Base-by-base conservation (phyloP, 225 moss, liverwort and hornwort genomes). In the Sphagnum tenellum region DNA sequence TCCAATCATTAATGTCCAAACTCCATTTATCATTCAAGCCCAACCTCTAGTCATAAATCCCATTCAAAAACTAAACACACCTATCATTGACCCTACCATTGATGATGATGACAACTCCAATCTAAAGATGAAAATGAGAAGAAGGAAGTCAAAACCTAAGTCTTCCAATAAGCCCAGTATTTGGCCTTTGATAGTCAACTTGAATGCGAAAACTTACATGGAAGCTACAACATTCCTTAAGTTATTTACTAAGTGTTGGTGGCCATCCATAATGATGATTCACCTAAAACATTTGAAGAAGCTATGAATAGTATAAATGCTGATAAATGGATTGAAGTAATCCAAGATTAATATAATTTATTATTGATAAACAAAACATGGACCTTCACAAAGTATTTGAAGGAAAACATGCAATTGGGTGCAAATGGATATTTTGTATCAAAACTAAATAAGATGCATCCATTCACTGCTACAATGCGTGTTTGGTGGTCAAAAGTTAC, bases 261-360 rank as follows among this genome's bases (percentile, higher is more conserved):
- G 51, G 51, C 51, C 51, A 52, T 62, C 44, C 61, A 62, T 4
- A 47, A 62, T 62, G 61, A 62, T 7, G 12, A 47, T 7, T 9
- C 45, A n/a, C 61, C 61, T 62, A 12, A 62, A 44, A 45, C 61
- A 62, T 62, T 45, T 47, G 45, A 12, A 7, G 61, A 45, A 47
- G 61, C 61, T 47, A 62, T 62, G 5, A 62, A 12, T n/a, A 47
- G 61, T 45, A 12, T 10, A 47, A 44, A 62, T 62, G 61, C 6
- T 8, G 45, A 62, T 10, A 62, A 62, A 62, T 62, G 61, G 61
- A 62, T 6, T 3, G 61, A 62, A 9, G 61, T 47, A 12, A 62
- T 62, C 3, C 44, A 62, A 7, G 44, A 45, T 45, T 12, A 62
- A 45, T 62, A 62, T 45, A 45, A 62, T 45, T 62, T 44, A n/a